Conservation (phyloP, 2,329 filamentous ascomycete genomes). For the Reticulascus tulasneorum region DNA sequence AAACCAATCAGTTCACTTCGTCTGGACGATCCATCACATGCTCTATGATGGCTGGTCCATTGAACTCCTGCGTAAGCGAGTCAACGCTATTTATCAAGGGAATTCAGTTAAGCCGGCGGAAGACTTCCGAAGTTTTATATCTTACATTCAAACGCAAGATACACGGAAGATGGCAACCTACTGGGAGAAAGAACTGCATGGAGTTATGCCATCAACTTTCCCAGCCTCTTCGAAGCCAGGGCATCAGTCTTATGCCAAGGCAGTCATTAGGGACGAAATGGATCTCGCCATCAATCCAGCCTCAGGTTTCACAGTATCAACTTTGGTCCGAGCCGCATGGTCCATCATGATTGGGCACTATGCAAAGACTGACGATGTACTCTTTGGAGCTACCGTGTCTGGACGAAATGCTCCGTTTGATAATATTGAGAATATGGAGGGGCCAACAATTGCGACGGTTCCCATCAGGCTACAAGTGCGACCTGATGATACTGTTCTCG, state of each 20-base stretch:
- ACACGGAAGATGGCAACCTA: neutral
- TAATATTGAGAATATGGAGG: slow-evolving; percentile 21
- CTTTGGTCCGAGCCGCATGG: slow-evolving; percentile 21
- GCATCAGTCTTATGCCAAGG: slow-evolving; percentile 3
- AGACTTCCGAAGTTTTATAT: slow-evolving; percentile 6
- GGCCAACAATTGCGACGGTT: slow-evolving; percentile 26
- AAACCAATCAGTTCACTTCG: slow-evolving; percentile 7
- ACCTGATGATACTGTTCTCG: neutral
- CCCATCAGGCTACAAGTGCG: slow-evolving; percentile 19
- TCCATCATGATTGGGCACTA: slow-evolving; percentile 31
- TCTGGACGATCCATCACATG: slow-evolving; percentile 16
- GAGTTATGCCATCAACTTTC: neutral
- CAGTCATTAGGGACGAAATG: slow-evolving; percentile 2
- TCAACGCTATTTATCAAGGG: slow-evolving; percentile 1
- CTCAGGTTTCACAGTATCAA: slow-evolving; percentile 11
- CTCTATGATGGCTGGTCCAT: slow-evolving; percentile 10
- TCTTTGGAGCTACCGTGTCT: slow-evolving; percentile 24
- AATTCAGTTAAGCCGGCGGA: neutral
- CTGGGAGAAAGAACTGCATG: slow-evolving; percentile 1
- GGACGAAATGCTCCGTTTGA: slow-evolving; percentile 22
- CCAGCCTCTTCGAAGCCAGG: neutral
- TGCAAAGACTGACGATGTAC: slow-evolving; percentile 20
- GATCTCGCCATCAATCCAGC: neutral
- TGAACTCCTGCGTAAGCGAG: slow-evolving; percentile 1
- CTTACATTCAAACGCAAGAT: neutral